Evolutionary conservation across 2,329 filamentous ascomycete genomes (phyloP).

Genomic region (Fusarium sp.): DNA sequence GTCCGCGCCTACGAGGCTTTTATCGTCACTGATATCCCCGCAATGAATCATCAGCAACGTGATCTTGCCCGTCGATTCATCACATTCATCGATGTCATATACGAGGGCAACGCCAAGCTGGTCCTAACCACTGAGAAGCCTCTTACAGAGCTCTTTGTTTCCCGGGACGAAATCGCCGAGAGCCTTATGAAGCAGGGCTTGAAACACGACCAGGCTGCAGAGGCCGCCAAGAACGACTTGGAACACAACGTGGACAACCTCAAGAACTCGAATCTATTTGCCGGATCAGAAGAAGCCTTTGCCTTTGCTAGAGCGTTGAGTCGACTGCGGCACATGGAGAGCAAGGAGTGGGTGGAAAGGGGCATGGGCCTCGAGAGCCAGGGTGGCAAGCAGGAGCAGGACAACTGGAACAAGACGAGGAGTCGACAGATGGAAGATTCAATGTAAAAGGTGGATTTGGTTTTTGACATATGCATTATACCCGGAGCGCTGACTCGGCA

Average conservation of each 20-base stretch:
- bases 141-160: constrained; percentile 86
- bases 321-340: constrained; percentile 91
- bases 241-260: constrained; percentile 86
- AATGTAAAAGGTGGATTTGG: constrained; percentile 57
- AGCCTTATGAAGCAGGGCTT: constrained; percentile 62
- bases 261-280: constrained; percentile 88
- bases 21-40: constrained; percentile 89
- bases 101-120: constrained; percentile 92
- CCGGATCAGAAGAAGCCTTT: constrained; percentile 95
- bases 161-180: constrained; percentile 74
- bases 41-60: constrained; percentile 87
- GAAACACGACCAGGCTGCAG: constrained; percentile 58
- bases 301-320: constrained; percentile 92
- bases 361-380: constrained; percentile 74
- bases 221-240: constrained; percentile 87
- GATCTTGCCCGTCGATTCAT: constrained; percentile 95
- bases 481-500: constrained; percentile 43
- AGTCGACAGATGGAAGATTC: constrained; percentile 77
- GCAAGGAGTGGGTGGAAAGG: constrained; percentile 92
- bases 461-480: constrained; percentile 42
- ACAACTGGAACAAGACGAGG: constrained; percentile 73
- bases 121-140: constrained; percentile 92
- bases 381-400: constrained; percentile 73
- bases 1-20: constrained; percentile 92
- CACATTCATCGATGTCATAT: constrained; percentile 96